A percentile compares a stretch with the other conserved stretches of the same genome.
These are phyloP conservation scores for Colletotrichum echinochloae DNA, from an alignment of 2,329 filamentous ascomycete genomes.

Conservation along the genomic window DNA sequence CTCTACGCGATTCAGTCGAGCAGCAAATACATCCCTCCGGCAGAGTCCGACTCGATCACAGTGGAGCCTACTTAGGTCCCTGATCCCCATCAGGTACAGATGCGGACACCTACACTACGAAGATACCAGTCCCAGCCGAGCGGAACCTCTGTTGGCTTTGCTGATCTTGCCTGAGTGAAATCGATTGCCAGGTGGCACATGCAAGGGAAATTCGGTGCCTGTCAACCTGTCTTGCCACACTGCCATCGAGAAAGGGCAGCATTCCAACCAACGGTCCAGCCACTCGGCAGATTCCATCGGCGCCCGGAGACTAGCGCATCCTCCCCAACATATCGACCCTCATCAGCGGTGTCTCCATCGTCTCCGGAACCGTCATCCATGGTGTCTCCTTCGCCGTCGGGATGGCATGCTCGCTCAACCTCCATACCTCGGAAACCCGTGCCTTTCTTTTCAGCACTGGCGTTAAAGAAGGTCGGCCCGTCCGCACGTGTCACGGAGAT, in stretches of 20 bases:
- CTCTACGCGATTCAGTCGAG: neutral
- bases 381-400: neutral
- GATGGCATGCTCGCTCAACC: conserved; percentile 5
- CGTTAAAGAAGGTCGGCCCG: conserved; percentile 13
- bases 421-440: conserved; percentile 20
- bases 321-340: neutral
- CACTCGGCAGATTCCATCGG: conserved; percentile 15
- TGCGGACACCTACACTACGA: too few species aligned
- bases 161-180: conserved; percentile 2
- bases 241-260: conserved; percentile 2
- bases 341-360: neutral
- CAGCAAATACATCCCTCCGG: neutral
- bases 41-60: conserved; percentile 5
- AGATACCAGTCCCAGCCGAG: conserved; percentile 11
- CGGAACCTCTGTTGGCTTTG: neutral
- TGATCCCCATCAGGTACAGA: neutral
- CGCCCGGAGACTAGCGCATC: conserved; percentile 20
- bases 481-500: conserved; percentile 22
- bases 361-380: conserved; percentile 1
- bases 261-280: conserved; percentile 22
- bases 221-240: neutral
- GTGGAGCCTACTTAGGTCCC: neutral
- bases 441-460: neutral
- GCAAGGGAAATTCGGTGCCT: conserved; percentile 14
- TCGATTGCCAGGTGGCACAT: conserved; percentile 23